Evolutionary conservation across 371 early-diverging fungal genomes (phyloP).

Genomic region (Rhizopus sp.): DNA sequence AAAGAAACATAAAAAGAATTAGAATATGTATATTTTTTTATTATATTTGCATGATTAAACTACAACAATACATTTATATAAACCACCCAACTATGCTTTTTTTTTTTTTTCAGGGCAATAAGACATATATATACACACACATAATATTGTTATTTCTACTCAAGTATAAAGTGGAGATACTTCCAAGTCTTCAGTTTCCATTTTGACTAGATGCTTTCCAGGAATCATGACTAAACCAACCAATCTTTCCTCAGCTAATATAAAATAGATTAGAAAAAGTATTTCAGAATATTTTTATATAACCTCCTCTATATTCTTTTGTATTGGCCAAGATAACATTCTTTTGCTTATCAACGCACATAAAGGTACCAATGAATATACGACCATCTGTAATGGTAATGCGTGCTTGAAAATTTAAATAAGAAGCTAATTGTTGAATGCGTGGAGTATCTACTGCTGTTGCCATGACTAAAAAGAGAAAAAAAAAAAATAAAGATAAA

Average conservation of each 20-base stretch:
- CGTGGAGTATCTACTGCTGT: slow-evolving; percentile 30
- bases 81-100: too few species aligned
- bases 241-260: slow-evolving; percentile 61
- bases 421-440: slow-evolving; percentile 52
- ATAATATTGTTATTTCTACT: background rate
- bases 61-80: too few species aligned
- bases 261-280: background rate
- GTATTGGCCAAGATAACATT: slow-evolving; percentile 81
- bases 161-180: slow-evolving; percentile 21
- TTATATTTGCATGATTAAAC: too few species aligned
- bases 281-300: background rate
- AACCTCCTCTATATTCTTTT: slow-evolving; percentile 71
- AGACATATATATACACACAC: too few species aligned
- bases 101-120: too few species aligned
- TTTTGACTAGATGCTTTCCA: slow-evolving; percentile 75
- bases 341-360: slow-evolving; percentile 78
- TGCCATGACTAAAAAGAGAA: slow-evolving; percentile 14
- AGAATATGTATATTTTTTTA: too few species aligned
- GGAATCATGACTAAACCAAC: slow-evolving; percentile 91
- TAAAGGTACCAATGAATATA: slow-evolving; percentile 75
- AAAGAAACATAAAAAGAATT: background rate
- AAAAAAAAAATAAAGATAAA: background rate
- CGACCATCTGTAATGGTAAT: slow-evolving; percentile 78
- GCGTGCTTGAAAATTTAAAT: slow-evolving; percentile 66
- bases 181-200: slow-evolving; percentile 67